Evolutionary conservation across 257 asterid species (phyloP).

Genomic region (Rubia yunnanensis): DNA sequence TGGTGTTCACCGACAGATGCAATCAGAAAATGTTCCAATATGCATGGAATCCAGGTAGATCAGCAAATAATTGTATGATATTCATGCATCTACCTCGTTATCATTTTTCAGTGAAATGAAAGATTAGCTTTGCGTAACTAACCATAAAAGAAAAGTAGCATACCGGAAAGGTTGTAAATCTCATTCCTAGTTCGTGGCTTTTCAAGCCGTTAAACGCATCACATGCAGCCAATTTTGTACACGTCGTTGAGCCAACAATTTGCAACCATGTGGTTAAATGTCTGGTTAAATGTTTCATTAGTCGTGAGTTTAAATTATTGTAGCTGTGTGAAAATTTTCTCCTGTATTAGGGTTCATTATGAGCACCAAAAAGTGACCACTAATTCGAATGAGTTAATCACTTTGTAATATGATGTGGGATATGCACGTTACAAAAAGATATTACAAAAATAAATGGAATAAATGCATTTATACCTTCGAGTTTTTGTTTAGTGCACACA

Average conservation of each 20-base stretch:
- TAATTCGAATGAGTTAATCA: no score
- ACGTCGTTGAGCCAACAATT: neutral
- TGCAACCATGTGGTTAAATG: no score
- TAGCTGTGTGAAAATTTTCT: no score
- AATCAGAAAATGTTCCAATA: neutral
- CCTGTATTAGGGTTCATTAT: no score
- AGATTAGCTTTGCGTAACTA: neutral
- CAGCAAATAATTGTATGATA: neutral
- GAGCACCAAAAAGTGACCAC: no score
- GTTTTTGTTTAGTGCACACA: no score
- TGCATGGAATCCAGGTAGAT: constrained; percentile 3
- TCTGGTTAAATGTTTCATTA: no score
- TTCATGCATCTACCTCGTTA: neutral
- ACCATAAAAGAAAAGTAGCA: neutral
- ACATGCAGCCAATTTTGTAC: neutral
- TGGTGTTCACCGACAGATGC: neutral
- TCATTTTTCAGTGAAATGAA: neutral
- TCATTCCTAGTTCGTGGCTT: neutral
- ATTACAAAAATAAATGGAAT: no score
- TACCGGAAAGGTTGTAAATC: neutral
- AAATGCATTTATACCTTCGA: no score
- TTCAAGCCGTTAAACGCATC: neutral
- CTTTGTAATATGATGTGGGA: no score
- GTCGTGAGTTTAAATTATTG: no score
- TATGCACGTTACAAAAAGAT: no score